Evolutionary conservation across 768 basidiomycete species (phyloP).

Genomic region (Kwoniella sp.): DNA sequence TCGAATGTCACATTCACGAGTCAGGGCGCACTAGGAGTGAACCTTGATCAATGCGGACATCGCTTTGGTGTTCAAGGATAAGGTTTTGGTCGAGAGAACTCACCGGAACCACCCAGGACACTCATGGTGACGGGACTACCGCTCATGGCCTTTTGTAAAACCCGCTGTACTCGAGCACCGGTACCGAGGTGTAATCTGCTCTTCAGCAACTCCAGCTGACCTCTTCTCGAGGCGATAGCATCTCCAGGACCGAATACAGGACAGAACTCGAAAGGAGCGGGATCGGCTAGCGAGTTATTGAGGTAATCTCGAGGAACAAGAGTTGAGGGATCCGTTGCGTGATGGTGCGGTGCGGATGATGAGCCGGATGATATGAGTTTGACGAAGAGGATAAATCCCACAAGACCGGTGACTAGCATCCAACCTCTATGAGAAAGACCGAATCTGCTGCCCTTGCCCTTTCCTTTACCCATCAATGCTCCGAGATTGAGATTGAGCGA

Average conservation of each 20-base stretch:
- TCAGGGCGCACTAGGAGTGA: not conserved
- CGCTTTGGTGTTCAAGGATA: too few relatives aligned
- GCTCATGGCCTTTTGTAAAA: slow-evolving; percentile 77
- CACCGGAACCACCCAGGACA: slow-evolving; percentile 84
- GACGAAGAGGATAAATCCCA: slow-evolving; percentile 33
- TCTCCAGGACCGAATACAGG: slow-evolving; percentile 83
- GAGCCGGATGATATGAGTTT: slow-evolving; percentile 34
- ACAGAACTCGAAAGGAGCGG: slow-evolving; percentile 83
- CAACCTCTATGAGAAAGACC: slow-evolving; percentile 42
- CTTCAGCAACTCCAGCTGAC: slow-evolving; percentile 70
- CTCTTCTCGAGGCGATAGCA: slow-evolving; percentile 74
- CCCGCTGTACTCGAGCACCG: slow-evolving; percentile 75
- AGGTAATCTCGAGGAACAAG: slow-evolving; percentile 75
- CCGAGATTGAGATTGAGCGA: slow-evolving; percentile 22
- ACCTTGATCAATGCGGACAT: too few relatives aligned
- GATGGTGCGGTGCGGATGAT: slow-evolving; percentile 18
- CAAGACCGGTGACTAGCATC: slow-evolving; percentile 34
- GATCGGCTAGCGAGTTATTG: slow-evolving; percentile 62
- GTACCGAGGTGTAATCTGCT: slow-evolving; percentile 77
- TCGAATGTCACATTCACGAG: too few relatives aligned
- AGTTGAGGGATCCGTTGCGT: slow-evolving; percentile 26
- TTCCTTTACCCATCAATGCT: slow-evolving; percentile 16
- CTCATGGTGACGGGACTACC: slow-evolving; percentile 88
- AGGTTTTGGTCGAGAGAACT: too few relatives aligned
- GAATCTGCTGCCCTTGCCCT: slow-evolving; percentile 10